Base-by-base conservation (phyloP, 176 grass and related monocot species). In the Phyllostachys edulis region DNA sequence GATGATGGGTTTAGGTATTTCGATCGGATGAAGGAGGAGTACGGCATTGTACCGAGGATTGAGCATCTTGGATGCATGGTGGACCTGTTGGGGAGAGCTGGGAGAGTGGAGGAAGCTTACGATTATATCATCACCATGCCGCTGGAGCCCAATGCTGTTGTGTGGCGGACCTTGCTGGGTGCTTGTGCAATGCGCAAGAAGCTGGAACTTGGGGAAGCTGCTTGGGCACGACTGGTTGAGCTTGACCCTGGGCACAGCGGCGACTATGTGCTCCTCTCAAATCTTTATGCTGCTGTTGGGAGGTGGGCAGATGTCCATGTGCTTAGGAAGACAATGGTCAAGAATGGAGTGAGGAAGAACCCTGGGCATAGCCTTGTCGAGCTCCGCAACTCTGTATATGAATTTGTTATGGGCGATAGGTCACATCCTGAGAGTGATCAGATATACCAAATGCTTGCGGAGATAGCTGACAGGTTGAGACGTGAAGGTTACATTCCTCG, bases 41-140 rank as follows among this genome's bases (percentile, higher is more conserved):
- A 94, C 0, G 32, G 60, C 15, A 93, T 97, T 36, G 47, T 24
- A 40, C 95, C 88, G 5, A 91, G 81, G 75, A 94, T 94, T 8
- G 92, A 97, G 44, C 95, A 97, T 78, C 78, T 90, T 44, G 90
- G 95, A 32, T 97, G 95, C 77, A 97, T 97, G 90, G 90, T 94
- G 32, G 92, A 97, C 78, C 83, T 97, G 18, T 82, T 97, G 42
- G 92, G 90, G 16, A 90, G 95, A 87, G 81, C 88, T 51, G 92
- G 95, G 21, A 75, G 78, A 82, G 95, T 97, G 4, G 65, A 97
- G 36, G 78, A 93, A 74, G 92, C 95, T 6, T 88, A 91, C 24
- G 18, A 94, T 82, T 94, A 97, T 85, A 93, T 94, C 18, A 52
- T 50, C 29, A 91, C 84, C 52, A 92, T 97, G 95, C 90, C 92